Evolutionary conservation across 306 rosid species (phyloP), one percentile per base, ranked within the genome.

Genomic region (Quercus wislizeni): DNA sequence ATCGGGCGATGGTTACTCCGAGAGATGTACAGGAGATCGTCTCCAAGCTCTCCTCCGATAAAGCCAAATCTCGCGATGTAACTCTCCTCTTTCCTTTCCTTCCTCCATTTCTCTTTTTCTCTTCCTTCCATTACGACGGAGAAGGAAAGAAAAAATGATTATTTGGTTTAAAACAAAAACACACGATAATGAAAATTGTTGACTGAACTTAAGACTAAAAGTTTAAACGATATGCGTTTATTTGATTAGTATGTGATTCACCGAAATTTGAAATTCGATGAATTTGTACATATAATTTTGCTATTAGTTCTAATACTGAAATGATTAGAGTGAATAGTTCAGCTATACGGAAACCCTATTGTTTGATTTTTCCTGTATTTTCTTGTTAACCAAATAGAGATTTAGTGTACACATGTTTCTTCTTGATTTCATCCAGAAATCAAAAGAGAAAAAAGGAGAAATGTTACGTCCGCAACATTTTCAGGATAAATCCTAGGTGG

Each of bases 61-160:
- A 92, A 89, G 90, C 85, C 70, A 94, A 89, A 89, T 71, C 91
- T 76, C 97, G 99, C 78, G 99, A 94, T 61, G 97, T 91, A 91
- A 67, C 70, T 54, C 52, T 76, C 18, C n/a, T 63, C 67, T 54
- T 46, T 76, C 18, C 28, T 58, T 80, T 63, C 80, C 31, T 65
- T 79, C 35, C 13, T 67, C 62, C 51, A 51, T 74, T 78, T 61
- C 55, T 46, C 41, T 21, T 69, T 76, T 64, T 6, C 6, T 13
- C 52, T 69, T 38, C 69, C 27, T 33, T 70, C 73, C 12, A 35
- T 58, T 80, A 54, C 25, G 74, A 13, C 10, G 54, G 28, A 57
- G 1, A 62, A 31, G 23, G 41, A 38, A 31, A 23, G 56, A 41
- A 18, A 49, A 49, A 46, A 70, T 69, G 55, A 13, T 33, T 74